phyloP scores from a whole-genome alignment of 1,284 basidiomycete genomes.

The Ganoderma meredithae region DNA sequence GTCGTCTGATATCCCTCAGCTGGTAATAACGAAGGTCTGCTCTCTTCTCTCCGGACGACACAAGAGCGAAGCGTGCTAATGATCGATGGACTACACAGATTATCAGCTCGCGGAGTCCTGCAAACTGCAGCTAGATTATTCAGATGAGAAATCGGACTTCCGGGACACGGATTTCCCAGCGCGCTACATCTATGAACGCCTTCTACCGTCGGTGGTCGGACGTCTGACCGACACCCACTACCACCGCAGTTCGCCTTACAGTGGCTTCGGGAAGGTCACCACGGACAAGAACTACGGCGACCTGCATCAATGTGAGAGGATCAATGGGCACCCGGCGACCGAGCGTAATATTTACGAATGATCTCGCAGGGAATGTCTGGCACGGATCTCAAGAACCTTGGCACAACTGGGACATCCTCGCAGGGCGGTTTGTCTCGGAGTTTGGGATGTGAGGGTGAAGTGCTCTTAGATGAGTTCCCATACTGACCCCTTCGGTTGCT shows the following conservation, averaged over 20 bases:
- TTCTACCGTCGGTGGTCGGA: slow-evolving; percentile 77
- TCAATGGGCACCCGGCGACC: not conserved
- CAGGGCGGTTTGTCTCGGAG: slow-evolving; percentile 89
- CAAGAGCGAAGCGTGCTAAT: slow-evolving; percentile 7
- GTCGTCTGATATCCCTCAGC: slow-evolving; percentile 49
- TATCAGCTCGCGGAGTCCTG: slow-evolving; percentile 83
- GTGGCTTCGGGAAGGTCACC: slow-evolving; percentile 77
- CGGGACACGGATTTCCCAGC: slow-evolving; percentile 86
- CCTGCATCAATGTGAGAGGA: slow-evolving; percentile 80
- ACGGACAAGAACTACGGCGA: slow-evolving; percentile 84
- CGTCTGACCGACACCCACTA: slow-evolving; percentile 76
- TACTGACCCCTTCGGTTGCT: slow-evolving; percentile 13
- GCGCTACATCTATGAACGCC: slow-evolving; percentile 86
- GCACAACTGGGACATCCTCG: slow-evolving; percentile 88
- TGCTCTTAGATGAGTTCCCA: slow-evolving; percentile 3
- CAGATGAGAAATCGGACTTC: slow-evolving; percentile 83
- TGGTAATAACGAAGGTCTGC: slow-evolving; percentile 86
- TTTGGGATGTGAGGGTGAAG: slow-evolving; percentile 76
- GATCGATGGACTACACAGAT: slow-evolving; percentile 50
- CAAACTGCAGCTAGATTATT: slow-evolving; percentile 82
- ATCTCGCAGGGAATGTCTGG: slow-evolving; percentile 83
- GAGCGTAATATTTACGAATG: not conserved
- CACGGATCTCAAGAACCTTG: slow-evolving; percentile 88
- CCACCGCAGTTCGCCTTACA: slow-evolving; percentile 88
- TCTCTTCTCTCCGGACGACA: not conserved